Conservation (phyloP, 306 rosid genomes). For the Fragaria ananassa region DNA sequence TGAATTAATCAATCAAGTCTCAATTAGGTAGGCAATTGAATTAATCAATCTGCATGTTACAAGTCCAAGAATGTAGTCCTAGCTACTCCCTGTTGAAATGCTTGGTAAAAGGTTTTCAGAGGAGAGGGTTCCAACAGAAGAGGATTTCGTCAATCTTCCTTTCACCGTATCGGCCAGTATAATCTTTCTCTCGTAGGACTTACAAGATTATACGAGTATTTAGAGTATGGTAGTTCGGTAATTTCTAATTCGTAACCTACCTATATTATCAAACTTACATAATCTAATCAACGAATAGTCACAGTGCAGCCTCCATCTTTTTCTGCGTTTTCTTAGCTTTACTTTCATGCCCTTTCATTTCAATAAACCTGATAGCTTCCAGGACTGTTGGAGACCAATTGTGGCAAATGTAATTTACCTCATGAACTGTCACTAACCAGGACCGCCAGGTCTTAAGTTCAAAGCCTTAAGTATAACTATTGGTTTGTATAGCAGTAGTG, state of each 20-base stretch:
- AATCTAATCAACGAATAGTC: no score
- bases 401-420: neutral
- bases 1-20: neutral
- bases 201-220: no score
- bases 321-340: no score
- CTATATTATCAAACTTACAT: no score
- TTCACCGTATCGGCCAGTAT: neutral
- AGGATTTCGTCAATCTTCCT: neutral
- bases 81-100: neutral
- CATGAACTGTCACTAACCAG: neutral
- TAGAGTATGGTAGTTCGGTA: no score
- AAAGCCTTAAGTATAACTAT: neutral
- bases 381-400: neutral
- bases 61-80: neutral
- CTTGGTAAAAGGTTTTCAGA: neutral
- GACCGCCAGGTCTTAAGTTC: neutral
- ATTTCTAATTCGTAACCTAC: no score
- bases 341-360: no score
- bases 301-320: no score
- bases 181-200: neutral
- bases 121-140: neutral
- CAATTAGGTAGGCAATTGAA: neutral
- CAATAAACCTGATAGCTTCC: no score
- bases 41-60: neutral
- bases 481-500: neutral